Conservation (phyloP, 2,329 filamentous ascomycete genomes). For the Periconia sp. region DNA sequence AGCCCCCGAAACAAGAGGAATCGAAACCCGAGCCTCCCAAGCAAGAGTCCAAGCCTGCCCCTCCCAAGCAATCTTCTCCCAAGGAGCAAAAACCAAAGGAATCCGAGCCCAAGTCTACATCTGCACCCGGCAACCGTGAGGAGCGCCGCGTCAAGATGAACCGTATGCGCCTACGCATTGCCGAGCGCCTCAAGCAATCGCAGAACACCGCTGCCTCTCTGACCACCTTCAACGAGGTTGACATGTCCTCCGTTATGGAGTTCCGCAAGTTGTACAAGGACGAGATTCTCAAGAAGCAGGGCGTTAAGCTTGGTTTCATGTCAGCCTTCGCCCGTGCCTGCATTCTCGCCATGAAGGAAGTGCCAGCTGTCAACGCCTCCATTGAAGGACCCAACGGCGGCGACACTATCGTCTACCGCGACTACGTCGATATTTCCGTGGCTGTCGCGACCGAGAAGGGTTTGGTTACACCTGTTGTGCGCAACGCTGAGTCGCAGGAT, state of each 20-base stretch:
- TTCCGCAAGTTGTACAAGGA: slow-evolving; percentile 98
- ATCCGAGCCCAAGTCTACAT: slow-evolving; percentile 35
- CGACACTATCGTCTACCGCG: slow-evolving; percentile 96
- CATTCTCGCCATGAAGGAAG: slow-evolving; percentile 88
- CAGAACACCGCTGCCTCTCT: slow-evolving; percentile 97
- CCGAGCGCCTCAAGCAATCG: slow-evolving; percentile 97
- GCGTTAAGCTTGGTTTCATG: slow-evolving; percentile 99
- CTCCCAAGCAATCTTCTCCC: slow-evolving; percentile 28
- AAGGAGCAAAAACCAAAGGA: slow-evolving; percentile 37
- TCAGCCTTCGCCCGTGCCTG: slow-evolving; percentile 91
- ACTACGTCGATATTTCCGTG: slow-evolving; percentile 97
- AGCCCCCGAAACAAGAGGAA: slow-evolving; percentile 42
- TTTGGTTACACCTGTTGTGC: slow-evolving; percentile 92
- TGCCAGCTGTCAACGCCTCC: slow-evolving; percentile 93
- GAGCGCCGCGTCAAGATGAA: slow-evolving; percentile 99
- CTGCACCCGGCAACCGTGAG: slow-evolving; percentile 70
- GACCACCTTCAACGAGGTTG: slow-evolving; percentile 98
- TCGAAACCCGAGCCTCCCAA: slow-evolving; percentile 46
- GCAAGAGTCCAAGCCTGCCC: slow-evolving; percentile 41
- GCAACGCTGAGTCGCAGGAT: slow-evolving; percentile 87
- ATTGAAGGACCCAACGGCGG: slow-evolving; percentile 95
- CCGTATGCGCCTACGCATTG: slow-evolving; percentile 96
- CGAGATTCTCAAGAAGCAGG: slow-evolving; percentile 91
- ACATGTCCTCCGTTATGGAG: slow-evolving; percentile 97
- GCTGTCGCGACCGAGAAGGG: slow-evolving; percentile 98